Evolutionary conservation across 2,329 filamentous ascomycete genomes (phyloP), one percentile per base, ranked within the genome.

Genomic region (Stylonectria norvegica): DNA sequence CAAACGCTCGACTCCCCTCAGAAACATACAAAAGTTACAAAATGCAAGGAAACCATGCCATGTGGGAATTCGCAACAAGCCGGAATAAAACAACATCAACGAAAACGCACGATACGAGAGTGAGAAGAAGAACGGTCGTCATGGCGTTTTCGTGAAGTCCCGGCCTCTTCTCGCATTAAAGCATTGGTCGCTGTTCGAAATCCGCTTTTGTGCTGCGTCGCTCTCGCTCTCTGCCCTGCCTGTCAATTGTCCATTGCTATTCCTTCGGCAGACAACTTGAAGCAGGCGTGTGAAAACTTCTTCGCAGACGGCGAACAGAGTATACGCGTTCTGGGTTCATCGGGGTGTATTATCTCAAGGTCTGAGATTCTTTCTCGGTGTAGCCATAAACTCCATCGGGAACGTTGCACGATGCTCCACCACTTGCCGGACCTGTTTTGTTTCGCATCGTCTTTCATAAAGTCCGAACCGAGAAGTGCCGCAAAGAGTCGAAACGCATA

Each of bases 311-410:
- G n/a, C n/a, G n/a, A n/a, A n/a, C n/a, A n/a, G n/a, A n/a, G n/a
- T n/a, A n/a, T n/a, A n/a, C n/a, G n/a, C n/a, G 28, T 42, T 40
- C 59, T 62, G 47, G 50, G 57, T n/a, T 61, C 60, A 63, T 64
- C 53, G 57, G 61, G 53, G 50, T 63, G 54, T 64, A 65, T 65
- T 65, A 65, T 61, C 53, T 63, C 49, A 53, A 57, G 52, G 53
- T 56, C 57, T 62, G 56, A 58, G 54, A 42, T 37, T 40, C 52
- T 56, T 52, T 53, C 55, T 56, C 57, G 56, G 57, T 63, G 58
- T 58, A 56, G 49, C 58, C 58, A 46, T 57, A 48, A 60, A 60
- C 53, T 53, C 54, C 55, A 47, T 43, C 49, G 41, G 37, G 47
- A 46, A 41, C 41, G 44, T 42, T 49, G 47, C 42, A 57, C 46